Base-by-base conservation (phyloP, 2,329 filamentous ascomycete species). In the Cladosporium austrohemisphaericum region DNA sequence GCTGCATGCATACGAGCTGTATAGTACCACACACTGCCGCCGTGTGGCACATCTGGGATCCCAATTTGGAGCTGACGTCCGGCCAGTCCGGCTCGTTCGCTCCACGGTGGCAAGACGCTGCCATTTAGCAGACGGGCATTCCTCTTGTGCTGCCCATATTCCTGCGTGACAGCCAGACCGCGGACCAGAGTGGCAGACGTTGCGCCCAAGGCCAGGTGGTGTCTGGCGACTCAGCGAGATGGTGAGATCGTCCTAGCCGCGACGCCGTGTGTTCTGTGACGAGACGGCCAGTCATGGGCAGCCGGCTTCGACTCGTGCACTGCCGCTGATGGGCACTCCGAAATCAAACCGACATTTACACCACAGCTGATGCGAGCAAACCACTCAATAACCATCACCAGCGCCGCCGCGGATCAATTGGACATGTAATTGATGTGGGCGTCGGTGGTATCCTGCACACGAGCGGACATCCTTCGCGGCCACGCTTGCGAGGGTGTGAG, bases 201-300 rank as follows among this genome's bases (percentile, higher is more conserved):
- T 40, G 25, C 16, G 31, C 16, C 25, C 40, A 38, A 18, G n/a
- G 20, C 19, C 14, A 3, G 25, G 23, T 41, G 38, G n/a, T 20
- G 23, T 25, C 22, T 22, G 16, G 26, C 38, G 38, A n/a, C n/a
- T 5, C 25, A 5, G 11, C 29, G 5, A n/a, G 29, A 10, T 31
- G 13, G 29, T 31, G 29, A 22, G 31, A 10, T 28, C 38, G 26
- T 31, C 41, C 31, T 45, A 45, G 41, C 28, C 23, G 20, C 37
- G 20, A 28, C 19, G 14, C 26, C 23, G n/a, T 26, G 23, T 26
- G 25, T 26, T 6, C 25, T 11, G 31, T 45, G 41, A 45, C 41
- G 41, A 45, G 23, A 22, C 20, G 41, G n/a, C 31, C 29, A 35
- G 41, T 45, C 41, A 45, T 45, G 41, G 41, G 29, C 41, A 45